Conservation (phyloP, 108 stramenopile genomes). For the Craspedostauros australis region DNA sequence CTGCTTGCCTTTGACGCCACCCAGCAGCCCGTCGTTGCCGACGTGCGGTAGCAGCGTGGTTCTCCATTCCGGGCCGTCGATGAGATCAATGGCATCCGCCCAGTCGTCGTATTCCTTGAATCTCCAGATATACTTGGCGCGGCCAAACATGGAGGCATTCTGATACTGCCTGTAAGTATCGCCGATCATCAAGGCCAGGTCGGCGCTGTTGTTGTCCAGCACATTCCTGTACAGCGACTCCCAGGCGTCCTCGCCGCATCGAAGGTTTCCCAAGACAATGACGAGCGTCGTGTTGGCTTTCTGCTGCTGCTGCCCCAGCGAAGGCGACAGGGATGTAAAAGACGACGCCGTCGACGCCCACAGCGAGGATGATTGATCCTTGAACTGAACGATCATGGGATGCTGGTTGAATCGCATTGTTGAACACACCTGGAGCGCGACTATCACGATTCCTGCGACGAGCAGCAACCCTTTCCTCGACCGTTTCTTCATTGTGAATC, state of each 20-base stretch:
- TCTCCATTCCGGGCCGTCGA: slow-evolving; percentile 27
- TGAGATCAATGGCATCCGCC: slow-evolving; percentile 39
- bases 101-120: slow-evolving; percentile 37
- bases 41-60: not conserved
- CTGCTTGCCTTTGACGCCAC: slow-evolving; percentile 14
- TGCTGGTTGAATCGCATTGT: too few species aligned
- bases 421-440: too few species aligned
- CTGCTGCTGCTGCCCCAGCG: too few species aligned
- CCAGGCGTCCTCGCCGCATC: slow-evolving; percentile 44
- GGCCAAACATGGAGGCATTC: slow-evolving; percentile 8
- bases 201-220: slow-evolving; percentile 35
- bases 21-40: slow-evolving; percentile 7
- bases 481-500: too few species aligned
- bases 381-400: too few species aligned
- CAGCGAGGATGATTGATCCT: too few species aligned
- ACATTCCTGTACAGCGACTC: slow-evolving; percentile 32
- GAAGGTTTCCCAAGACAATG: slow-evolving; percentile 34
- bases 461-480: too few species aligned
- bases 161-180: not conserved
- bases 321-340: too few species aligned
- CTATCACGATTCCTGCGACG: too few species aligned
- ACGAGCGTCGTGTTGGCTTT: slow-evolving; percentile 29
- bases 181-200: slow-evolving; percentile 36
- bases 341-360: too few species aligned
- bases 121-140: slow-evolving; percentile 31